Conservation (phyloP, 2,329 filamentous ascomycete genomes). For the Pestalotiopsis sp. region DNA sequence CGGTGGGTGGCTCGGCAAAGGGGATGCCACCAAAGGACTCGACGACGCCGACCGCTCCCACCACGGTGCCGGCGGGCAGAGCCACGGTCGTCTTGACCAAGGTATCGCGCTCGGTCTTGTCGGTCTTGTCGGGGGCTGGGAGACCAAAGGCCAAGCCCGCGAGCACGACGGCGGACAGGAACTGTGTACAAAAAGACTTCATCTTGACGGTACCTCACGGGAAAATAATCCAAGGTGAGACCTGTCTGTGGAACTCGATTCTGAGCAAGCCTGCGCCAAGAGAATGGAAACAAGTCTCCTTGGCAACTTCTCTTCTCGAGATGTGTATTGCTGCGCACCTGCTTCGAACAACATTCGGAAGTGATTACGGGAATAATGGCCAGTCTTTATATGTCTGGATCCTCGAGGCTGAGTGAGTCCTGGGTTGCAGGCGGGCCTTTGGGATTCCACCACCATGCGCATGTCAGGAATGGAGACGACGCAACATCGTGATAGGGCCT, state of each 20-base stretch:
- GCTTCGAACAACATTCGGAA: not conserved
- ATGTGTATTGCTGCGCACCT: not conserved
- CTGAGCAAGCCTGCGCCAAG: not conserved
- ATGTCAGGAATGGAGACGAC: not conserved
- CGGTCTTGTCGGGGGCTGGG: slow-evolving; percentile 18
- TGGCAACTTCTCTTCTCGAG: not conserved
- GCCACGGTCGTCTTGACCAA: slow-evolving; percentile 25
- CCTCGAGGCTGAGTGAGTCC: not conserved
- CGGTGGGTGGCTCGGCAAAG: slow-evolving; percentile 71
- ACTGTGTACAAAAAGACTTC: slow-evolving; percentile 9
- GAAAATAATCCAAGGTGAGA: not conserved
- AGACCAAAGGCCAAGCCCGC: slow-evolving; percentile 13
- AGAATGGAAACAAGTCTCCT: not conserved
- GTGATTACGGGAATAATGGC: not conserved
- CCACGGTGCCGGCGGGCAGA: slow-evolving; percentile 29
- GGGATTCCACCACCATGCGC: not conserved
- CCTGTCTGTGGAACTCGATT: not conserved
- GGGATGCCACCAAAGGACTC: slow-evolving; percentile 77
- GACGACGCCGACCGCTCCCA: slow-evolving; percentile 39
- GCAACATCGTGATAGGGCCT: slow-evolving; percentile 2
- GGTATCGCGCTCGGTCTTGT: slow-evolving; percentile 22
- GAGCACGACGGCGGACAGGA: not conserved
- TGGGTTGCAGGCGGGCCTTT: not conserved
- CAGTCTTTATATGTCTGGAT: slow-evolving; percentile 12
- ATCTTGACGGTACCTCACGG: slow-evolving; percentile 2